Conservation (phyloP, 495 filamentous ascomycete species). For the Achaetomiella virescens region DNA sequence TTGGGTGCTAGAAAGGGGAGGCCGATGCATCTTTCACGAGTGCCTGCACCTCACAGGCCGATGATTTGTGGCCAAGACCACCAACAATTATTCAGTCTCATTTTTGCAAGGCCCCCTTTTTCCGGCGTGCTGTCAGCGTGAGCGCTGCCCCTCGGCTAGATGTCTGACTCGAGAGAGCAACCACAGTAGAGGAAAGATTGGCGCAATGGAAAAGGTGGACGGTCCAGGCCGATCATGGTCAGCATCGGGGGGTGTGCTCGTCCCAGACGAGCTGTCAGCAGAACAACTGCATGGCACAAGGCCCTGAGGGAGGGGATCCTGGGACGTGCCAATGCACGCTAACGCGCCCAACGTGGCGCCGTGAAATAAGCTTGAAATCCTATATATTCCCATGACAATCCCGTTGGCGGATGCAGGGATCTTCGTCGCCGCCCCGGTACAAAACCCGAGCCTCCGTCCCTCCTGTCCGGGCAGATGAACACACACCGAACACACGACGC, state of each 20-base stretch:
- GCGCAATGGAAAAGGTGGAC: too few relatives aligned
- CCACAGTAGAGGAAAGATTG: too few relatives aligned
- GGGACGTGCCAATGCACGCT: slow-evolving; percentile 18
- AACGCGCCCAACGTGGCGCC: slow-evolving; percentile 11
- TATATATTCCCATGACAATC: slow-evolving; percentile 27
- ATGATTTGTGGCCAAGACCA: too few relatives aligned
- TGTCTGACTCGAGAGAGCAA: too few relatives aligned
- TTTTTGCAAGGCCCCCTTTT: too few relatives aligned
- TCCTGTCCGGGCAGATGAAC: too few relatives aligned
- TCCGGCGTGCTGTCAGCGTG: too few relatives aligned
- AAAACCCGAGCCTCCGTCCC: slow-evolving; percentile 2
- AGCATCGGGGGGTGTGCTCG: not conserved
- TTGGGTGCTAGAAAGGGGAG: not conserved
- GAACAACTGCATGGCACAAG: slow-evolving; percentile 10
- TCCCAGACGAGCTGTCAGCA: not conserved
- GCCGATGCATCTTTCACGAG: too few relatives aligned
- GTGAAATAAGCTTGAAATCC: slow-evolving; percentile 34
- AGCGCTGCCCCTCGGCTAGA: too few relatives aligned
- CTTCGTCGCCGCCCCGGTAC: not conserved
- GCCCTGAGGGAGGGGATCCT: slow-evolving; percentile 1
- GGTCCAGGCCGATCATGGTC: too few relatives aligned
- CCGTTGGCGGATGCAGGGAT: slow-evolving; percentile 20
- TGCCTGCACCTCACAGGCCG: too few relatives aligned
- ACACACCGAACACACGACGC: not conserved
- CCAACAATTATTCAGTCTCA: not conserved